Conservation (phyloP, 345 rosid species). For the Acer negundo region DNA sequence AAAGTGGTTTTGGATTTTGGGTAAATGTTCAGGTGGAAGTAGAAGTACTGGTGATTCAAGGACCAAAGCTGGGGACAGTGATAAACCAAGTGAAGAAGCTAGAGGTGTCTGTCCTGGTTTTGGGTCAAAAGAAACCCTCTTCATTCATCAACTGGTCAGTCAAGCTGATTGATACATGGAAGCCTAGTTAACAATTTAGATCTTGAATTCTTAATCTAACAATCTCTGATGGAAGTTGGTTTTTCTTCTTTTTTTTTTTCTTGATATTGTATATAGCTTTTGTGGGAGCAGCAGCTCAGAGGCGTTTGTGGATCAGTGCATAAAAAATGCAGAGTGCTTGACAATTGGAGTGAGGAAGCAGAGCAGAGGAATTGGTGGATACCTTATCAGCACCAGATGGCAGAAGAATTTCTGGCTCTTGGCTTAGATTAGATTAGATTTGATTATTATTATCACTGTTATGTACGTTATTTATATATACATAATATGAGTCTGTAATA, state of each 20-base stretch:
- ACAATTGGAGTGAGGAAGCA: slow-evolving; percentile 93
- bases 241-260: background rate
- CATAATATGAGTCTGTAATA: background rate
- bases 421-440: slow-evolving; percentile 41
- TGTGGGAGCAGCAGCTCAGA: slow-evolving; percentile 72
- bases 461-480: background rate
- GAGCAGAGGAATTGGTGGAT: slow-evolving; percentile 80
- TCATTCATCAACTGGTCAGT: slow-evolving; percentile 66
- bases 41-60: slow-evolving; percentile 86
- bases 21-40: slow-evolving; percentile 68
- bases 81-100: slow-evolving; percentile 92
- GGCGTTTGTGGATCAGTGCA: slow-evolving; percentile 80
- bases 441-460: background rate
- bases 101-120: slow-evolving; percentile 80
- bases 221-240: background rate
- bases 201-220: background rate
- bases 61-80: slow-evolving; percentile 82
- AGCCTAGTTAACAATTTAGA: slow-evolving; percentile 17
- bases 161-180: background rate
- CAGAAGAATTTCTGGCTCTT: slow-evolving; percentile 97
- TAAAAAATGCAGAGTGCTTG: slow-evolving; percentile 73
- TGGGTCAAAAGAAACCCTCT: slow-evolving; percentile 80
- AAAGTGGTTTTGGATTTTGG: background rate
- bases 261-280: slow-evolving; percentile 52
- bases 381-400: slow-evolving; percentile 87